Evolutionary conservation across 495 filamentous ascomycete species (phyloP).

Genomic region (Chaetomium tenue): DNA sequence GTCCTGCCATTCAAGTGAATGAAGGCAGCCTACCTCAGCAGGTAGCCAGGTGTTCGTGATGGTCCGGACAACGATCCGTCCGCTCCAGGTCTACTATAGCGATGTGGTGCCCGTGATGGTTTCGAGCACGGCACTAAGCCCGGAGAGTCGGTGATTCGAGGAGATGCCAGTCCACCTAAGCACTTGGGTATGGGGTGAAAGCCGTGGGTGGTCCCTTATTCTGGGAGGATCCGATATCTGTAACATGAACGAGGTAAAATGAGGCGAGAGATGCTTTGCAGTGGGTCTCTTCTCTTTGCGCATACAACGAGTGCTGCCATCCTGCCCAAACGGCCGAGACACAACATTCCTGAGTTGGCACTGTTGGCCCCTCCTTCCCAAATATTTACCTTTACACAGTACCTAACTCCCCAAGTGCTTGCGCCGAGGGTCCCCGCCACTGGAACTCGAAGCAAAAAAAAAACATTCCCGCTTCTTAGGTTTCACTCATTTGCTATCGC

Average conservation of each 20-base stretch:
- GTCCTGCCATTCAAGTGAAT: too few species aligned
- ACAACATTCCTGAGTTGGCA: conserved; percentile 6
- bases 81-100: too few species aligned
- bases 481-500: neutral
- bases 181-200: neutral
- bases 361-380: conserved; percentile 11
- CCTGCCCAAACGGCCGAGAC: neutral
- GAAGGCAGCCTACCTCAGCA: too few species aligned
- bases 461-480: neutral
- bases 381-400: neutral
- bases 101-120: neutral
- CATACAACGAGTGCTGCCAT: neutral
- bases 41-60: too few species aligned
- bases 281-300: neutral
- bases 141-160: neutral
- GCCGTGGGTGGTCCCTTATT: neutral
- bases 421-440: neutral
- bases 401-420: neutral
- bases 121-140: too few species aligned
- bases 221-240: neutral
- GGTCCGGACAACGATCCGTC: too few species aligned
- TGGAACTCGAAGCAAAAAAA: neutral
- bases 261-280: neutral
- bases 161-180: neutral
- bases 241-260: neutral